Conservation (phyloP, 2,329 filamentous ascomycete species). For the Cercospora berteroae region DNA sequence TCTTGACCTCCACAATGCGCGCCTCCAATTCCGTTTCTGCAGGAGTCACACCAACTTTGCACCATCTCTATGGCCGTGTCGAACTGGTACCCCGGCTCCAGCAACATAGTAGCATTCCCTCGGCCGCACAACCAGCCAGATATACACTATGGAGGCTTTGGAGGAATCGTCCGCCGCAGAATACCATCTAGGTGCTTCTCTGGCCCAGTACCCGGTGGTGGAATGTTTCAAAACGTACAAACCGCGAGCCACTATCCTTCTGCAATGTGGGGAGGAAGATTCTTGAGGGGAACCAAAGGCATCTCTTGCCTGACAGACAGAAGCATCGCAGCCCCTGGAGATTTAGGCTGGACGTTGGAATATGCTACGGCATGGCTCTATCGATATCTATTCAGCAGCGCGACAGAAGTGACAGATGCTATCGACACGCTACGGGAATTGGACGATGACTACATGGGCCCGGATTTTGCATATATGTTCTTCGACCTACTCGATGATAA, state of each 20-base stretch:
- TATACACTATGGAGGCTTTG: slow-evolving; percentile 3
- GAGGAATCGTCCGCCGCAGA: neutral
- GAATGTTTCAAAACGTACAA: neutral
- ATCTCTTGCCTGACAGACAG: slow-evolving; percentile 25
- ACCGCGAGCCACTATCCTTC: neutral
- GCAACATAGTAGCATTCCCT: slow-evolving; percentile 4
- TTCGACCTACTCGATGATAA: slow-evolving; percentile 41
- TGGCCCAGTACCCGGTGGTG: neutral
- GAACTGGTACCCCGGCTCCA: slow-evolving; percentile 3
- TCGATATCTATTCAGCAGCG: slow-evolving; percentile 34
- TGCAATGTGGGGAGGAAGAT: neutral
- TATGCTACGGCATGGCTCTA: slow-evolving; percentile 44
- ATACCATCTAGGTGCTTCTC: neutral
- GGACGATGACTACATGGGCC: slow-evolving; percentile 26
- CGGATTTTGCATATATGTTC: slow-evolving; percentile 36
- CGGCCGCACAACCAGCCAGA: slow-evolving; percentile 6
- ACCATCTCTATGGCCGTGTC: neutral
- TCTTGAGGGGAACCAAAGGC: slow-evolving; percentile 12
- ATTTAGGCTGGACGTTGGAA: slow-evolving; percentile 43
- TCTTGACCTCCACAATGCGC: neutral
- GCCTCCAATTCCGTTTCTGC: neutral
- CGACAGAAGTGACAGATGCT: slow-evolving; percentile 28
- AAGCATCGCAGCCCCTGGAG: slow-evolving; percentile 27
- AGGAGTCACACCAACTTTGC: neutral
- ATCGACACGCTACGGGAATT: slow-evolving; percentile 31